Base-by-base conservation (phyloP, 768 basidiomycete genomes). In the Trametes cinnabarina region DNA sequence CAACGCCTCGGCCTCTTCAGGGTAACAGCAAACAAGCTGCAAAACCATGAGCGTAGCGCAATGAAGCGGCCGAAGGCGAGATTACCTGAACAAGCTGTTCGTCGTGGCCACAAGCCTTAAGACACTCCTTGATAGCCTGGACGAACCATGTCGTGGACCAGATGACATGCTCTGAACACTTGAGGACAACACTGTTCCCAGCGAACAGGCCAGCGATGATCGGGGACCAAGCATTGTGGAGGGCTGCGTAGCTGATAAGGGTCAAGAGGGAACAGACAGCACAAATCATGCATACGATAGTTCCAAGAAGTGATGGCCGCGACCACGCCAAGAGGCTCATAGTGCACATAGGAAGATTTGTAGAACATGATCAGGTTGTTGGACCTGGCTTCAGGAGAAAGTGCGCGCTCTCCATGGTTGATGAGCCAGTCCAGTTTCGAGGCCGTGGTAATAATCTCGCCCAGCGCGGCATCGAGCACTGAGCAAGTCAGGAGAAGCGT, bases 291-390 rank as follows among this genome's bases (percentile, higher is more conserved):
- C 82, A 47, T 67, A 94, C 92, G 92, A 70, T 94, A 94, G 65
- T 94, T 94, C 92, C 94, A 98, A 0, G 93, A 95, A 4, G 98
- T 94, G 57, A 96, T 88, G 3, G 86, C 97, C 43, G 90, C 87
- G 14, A 97, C 91, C 0, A 96, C 90, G 23, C 97, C 97, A 20
- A 94, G 80, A 19, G 96, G 96, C 62, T 97, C 92, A 67, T 92
- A 96, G 65, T 90, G 72, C 22, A 95, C 86, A 66, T 86, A 78
- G 1, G 88, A 86, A 39, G 77, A 82, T 74, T 94, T 94, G 75
- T 94, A 90, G 41, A 74, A 79, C 61, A 92, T 74, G 71, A 92
- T 77, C 40, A 87, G 72, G 66, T 87, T 88, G 30, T 79, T 77
- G 35, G 78, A 77, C 63, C 97, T 79, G 11, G 78, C 80, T 64